Evolutionary conservation across 331 rosid genomes (phyloP).

Genomic region (Malus hybrid): DNA sequence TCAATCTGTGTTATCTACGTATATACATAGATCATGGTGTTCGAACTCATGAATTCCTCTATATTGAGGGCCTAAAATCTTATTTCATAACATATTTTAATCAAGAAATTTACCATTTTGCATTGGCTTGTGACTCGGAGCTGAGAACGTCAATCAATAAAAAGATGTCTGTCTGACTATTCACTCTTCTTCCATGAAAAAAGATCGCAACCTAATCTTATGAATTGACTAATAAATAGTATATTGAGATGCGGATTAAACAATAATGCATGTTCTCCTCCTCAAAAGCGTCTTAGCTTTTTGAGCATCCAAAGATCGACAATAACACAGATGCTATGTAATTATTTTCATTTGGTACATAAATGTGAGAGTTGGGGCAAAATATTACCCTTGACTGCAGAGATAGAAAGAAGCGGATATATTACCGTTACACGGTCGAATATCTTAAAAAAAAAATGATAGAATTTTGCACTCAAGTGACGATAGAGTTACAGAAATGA

Average conservation of each 20-base stretch:
- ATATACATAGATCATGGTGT: slow-evolving; percentile 17
- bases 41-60: slow-evolving; percentile 34
- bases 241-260: background rate
- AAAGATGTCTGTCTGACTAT: background rate
- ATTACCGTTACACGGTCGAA: too few species aligned
- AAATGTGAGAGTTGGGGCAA: background rate
- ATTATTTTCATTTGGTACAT: background rate
- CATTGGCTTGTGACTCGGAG: background rate
- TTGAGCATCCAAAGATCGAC: slow-evolving; percentile 11
- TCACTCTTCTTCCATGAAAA: background rate
- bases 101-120: background rate
- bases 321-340: background rate
- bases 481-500: too few species aligned
- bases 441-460: too few species aligned
- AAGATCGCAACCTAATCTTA: background rate
- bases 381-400: too few species aligned
- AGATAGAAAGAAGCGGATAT: too few species aligned
- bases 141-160: slow-evolving; percentile 9
- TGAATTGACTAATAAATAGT: background rate
- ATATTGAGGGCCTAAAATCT: slow-evolving; percentile 17
- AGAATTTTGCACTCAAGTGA: too few species aligned
- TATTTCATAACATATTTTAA: background rate
- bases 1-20: background rate
- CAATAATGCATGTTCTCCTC: slow-evolving; percentile 1
- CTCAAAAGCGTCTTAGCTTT: slow-evolving; percentile 17